phyloP scores from a whole-genome alignment of 1,139 yeast species.

The Eremothecium sinecaudum region DNA sequence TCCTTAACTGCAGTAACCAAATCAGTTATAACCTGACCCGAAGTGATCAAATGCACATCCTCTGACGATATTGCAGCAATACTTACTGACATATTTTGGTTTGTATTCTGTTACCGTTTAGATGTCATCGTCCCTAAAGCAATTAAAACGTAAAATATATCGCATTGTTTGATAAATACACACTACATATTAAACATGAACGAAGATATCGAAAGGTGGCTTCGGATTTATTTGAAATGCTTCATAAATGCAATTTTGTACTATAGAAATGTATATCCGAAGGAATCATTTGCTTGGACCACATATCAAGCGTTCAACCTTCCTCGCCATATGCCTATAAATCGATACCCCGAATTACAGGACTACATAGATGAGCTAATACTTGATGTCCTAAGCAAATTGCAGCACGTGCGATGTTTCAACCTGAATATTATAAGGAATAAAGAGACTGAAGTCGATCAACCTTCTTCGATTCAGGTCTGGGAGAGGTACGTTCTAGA shows the following conservation, averaged over 20 bases:
- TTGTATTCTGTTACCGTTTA: too few relatives aligned
- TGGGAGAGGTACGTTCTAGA: constrained; percentile 26
- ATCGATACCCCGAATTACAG: constrained; percentile 25
- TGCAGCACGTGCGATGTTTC: constrained; percentile 19
- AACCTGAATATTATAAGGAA: constrained; percentile 17
- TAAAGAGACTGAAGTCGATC: constrained; percentile 11
- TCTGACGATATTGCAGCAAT: constrained; percentile 17
- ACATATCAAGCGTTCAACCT: constrained; percentile 29
- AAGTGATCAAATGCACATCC: constrained; percentile 62
- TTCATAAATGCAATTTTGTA: constrained; percentile 26
- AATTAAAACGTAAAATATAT: too few relatives aligned
- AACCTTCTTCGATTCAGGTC: constrained; percentile 14
- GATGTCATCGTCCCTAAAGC: too few relatives aligned
- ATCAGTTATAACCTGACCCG: constrained; percentile 88
- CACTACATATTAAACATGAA: constrained; percentile 15
- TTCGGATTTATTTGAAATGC: constrained; percentile 26
- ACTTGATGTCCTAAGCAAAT: constrained; percentile 20
- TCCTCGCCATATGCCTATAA: constrained; percentile 28
- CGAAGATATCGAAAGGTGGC: constrained; percentile 24
- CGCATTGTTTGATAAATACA: too few relatives aligned
- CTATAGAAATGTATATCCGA: constrained; percentile 29
- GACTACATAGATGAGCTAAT: constrained; percentile 27
- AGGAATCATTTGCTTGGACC: constrained; percentile 25
- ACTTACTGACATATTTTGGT: constrained; percentile 5
- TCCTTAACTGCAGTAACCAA: constrained; percentile 73